Conservation (phyloP, 805 yeast genomes). For the Pichia nakasei region DNA sequence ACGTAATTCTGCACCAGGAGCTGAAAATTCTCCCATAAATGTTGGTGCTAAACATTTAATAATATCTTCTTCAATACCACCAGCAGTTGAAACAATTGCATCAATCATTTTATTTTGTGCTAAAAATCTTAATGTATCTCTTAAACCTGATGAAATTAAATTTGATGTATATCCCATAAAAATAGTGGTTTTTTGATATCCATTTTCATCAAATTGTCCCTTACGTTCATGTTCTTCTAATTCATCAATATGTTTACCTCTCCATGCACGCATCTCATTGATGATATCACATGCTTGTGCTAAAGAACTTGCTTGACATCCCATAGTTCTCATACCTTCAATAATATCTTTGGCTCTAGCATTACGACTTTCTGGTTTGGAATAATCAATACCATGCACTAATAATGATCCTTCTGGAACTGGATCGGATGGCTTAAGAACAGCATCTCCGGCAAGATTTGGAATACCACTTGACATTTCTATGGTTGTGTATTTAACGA, state of each 20-base stretch:
- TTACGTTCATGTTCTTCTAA: slow-evolving; percentile 61
- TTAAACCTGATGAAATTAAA: slow-evolving; percentile 85
- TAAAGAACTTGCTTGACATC: slow-evolving; percentile 88
- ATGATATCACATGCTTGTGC: slow-evolving; percentile 88
- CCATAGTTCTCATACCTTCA: slow-evolving; percentile 85
- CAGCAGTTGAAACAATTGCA: slow-evolving; percentile 95
- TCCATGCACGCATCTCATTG: slow-evolving; percentile 87
- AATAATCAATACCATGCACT: slow-evolving; percentile 87
- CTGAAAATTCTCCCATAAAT: slow-evolving; percentile 80
- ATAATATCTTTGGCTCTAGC: slow-evolving; percentile 75
- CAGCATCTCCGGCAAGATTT: slow-evolving; percentile 81
- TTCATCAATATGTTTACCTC: slow-evolving; percentile 67
- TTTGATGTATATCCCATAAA: slow-evolving; percentile 96
- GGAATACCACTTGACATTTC: slow-evolving; percentile 38
- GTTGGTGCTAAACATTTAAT: slow-evolving; percentile 97
- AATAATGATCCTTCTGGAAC: slow-evolving; percentile 72
- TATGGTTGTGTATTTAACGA: neutral
- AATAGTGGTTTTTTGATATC: slow-evolving; percentile 78
- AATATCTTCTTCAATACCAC: slow-evolving; percentile 96
- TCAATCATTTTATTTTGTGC: slow-evolving; percentile 93
- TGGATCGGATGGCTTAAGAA: slow-evolving; percentile 75
- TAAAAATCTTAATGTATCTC: slow-evolving; percentile 81
- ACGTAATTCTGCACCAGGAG: slow-evolving; percentile 74
- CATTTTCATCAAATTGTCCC: slow-evolving; percentile 71
- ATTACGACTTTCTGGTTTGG: slow-evolving; percentile 64